A percentile compares a stretch with the other conserved stretches of the same genome.
Conservation (phyloP, 177 flowering plant species). For the Telopea speciosissima region DNA sequence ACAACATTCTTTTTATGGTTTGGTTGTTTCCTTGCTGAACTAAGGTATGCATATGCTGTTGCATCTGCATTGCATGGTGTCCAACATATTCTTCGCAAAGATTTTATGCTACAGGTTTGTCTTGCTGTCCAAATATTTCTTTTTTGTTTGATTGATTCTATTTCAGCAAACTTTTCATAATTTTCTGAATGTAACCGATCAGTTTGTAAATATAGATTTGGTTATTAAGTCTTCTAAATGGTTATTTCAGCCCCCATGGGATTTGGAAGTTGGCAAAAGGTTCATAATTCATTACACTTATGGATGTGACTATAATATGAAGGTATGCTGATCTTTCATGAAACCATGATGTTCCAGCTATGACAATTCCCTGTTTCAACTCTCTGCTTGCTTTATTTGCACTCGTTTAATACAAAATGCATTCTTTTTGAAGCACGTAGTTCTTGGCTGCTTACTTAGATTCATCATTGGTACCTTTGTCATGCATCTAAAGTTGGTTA, state of each 20-base stretch:
- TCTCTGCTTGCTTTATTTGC: background rate
- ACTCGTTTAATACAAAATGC: background rate
- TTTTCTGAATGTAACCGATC: no score
- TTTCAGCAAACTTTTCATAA: background rate
- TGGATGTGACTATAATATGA: constrained; percentile 76
- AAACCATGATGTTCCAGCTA: background rate
- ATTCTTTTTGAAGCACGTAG: background rate
- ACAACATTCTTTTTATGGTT: constrained; percentile 3
- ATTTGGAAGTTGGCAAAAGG: constrained; percentile 39
- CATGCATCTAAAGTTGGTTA: constrained; percentile 1
- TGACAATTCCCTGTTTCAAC: background rate
- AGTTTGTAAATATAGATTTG: no score
- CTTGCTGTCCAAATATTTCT: background rate
- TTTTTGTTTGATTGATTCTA: background rate
- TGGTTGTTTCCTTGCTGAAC: constrained; percentile 11
- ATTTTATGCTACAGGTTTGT: constrained; percentile 92
- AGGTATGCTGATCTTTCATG: constrained; percentile 38
- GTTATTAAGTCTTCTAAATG: background rate
- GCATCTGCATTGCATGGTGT: constrained; percentile 96
- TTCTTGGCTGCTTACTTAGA: background rate
- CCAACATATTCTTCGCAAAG: constrained; percentile 77
- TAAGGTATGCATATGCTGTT: constrained; percentile 97
- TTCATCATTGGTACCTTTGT: background rate
- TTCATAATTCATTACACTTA: constrained; percentile 89
- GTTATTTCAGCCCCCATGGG: constrained; percentile 84